These are phyloP conservation scores for Solanum commersonii DNA, from an alignment of 257 asterid species.

Conservation along the genomic window DNA sequence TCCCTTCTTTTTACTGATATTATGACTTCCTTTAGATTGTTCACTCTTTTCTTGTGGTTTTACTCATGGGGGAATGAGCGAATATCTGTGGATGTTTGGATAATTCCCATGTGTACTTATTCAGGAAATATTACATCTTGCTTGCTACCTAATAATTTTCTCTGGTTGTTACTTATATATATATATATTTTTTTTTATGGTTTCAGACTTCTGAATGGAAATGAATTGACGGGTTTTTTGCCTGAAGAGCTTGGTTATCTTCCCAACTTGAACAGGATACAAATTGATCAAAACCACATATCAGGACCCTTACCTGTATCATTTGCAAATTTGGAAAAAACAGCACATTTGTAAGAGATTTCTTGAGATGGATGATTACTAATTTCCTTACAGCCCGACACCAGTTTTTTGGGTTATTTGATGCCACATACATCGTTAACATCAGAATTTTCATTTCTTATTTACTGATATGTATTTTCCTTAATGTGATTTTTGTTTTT, in stretches of 20 bases:
- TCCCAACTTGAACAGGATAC: conserved; percentile 76
- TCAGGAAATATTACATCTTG: neutral
- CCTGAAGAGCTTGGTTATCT: conserved; percentile 93
- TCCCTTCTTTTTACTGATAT: neutral
- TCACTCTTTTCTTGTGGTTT: neutral
- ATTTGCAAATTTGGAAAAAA: conserved; percentile 58
- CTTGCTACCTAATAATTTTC: neutral
- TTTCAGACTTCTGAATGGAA: conserved; percentile 92
- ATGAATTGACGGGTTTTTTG: conserved; percentile 75
- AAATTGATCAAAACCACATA: conserved; percentile 81
- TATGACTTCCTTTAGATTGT: neutral
- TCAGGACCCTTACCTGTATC: conserved; percentile 80
- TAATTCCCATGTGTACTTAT: neutral
- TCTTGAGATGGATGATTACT: neutral
- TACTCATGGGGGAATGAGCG: neutral
- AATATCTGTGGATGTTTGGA: neutral
- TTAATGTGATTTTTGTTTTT: conserved; percentile 3
- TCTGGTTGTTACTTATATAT: neutral
- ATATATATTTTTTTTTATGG: neutral
- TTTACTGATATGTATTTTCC: neutral
- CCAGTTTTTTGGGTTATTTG: neutral
- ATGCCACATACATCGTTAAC: neutral
- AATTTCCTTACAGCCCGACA: neutral
- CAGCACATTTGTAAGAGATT: conserved; percentile 53
- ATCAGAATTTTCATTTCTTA: neutral